Evolutionary conservation across 2,329 filamentous ascomycete genomes (phyloP).

Genomic region (Gnomoniopsis smithogilvyi): DNA sequence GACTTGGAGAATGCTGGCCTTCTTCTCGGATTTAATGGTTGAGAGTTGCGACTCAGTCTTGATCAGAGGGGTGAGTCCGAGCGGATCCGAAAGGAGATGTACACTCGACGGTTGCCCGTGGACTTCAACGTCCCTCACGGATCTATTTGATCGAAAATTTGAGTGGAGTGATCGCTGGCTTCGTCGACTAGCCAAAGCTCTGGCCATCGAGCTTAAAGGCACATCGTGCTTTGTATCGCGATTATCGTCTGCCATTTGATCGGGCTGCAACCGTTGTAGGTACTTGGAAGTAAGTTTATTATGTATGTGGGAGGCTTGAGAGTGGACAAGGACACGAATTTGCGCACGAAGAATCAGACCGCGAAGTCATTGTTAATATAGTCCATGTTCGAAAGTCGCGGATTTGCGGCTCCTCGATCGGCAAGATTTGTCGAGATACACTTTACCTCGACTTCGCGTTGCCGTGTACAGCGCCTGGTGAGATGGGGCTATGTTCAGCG

Average conservation of each 20-base stretch:
- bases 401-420: neutral
- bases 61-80: constrained; percentile 5
- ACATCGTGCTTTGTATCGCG: constrained; percentile 1
- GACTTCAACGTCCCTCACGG: constrained; percentile 12
- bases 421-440: neutral
- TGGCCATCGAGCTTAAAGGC: constrained; percentile 4
- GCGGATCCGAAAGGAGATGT: constrained; percentile 1
- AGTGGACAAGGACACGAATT: neutral
- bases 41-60: constrained; percentile 4
- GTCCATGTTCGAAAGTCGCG: neutral
- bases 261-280: neutral
- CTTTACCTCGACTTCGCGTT: too few relatives aligned
- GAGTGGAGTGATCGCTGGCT: constrained; percentile 9
- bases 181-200: constrained; percentile 6
- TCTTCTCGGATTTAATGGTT: constrained; percentile 1
- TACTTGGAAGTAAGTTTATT: neutral
- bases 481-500: too few relatives aligned
- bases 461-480: too few relatives aligned
- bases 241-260: neutral
- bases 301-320: neutral
- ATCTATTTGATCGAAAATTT: constrained; percentile 5
- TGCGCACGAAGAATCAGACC: neutral
- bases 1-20: neutral
- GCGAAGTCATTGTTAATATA: neutral
- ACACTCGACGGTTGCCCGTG: neutral